phyloP scores from a whole-genome alignment of 129 eudicot genomes.

The Tanacetum coccineum region DNA sequence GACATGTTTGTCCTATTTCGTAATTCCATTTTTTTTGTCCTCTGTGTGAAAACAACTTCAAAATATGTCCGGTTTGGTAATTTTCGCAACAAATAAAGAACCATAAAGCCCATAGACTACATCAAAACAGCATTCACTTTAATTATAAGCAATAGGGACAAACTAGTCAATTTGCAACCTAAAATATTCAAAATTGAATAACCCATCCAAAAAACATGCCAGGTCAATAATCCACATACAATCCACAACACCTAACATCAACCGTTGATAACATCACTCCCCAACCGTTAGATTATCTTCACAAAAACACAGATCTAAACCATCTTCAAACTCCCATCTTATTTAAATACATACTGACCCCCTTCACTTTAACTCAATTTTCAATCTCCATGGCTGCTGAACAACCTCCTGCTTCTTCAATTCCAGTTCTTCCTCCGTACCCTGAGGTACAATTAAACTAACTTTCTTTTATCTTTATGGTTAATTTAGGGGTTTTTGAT shows the following conservation, averaged over 20 bases:
- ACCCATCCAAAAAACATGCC: background rate
- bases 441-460: conserved; percentile 40
- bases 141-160: too few relatives aligned
- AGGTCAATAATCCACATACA: conserved; percentile 29
- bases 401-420: background rate
- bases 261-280: conserved; percentile 25
- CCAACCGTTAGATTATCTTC: conserved; percentile 36
- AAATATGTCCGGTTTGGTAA: too few relatives aligned
- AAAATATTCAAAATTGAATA: background rate
- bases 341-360: conserved; percentile 28
- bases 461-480: too few relatives aligned
- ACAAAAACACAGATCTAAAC: background rate
- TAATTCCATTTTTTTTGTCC: too few relatives aligned
- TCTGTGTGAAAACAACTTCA: too few relatives aligned
- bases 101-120: too few relatives aligned
- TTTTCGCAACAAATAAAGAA: too few relatives aligned
- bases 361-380: conserved; percentile 8
- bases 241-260: background rate
- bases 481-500: too few relatives aligned
- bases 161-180: too few relatives aligned
- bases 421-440: conserved; percentile 34
- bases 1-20: too few relatives aligned
- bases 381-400: conserved; percentile 31
- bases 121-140: too few relatives aligned
- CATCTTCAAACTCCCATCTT: conserved; percentile 23